Evolutionary conservation across 2,329 filamentous ascomycete species (phyloP).

Genomic region (Botrytis hyacinthi): DNA sequence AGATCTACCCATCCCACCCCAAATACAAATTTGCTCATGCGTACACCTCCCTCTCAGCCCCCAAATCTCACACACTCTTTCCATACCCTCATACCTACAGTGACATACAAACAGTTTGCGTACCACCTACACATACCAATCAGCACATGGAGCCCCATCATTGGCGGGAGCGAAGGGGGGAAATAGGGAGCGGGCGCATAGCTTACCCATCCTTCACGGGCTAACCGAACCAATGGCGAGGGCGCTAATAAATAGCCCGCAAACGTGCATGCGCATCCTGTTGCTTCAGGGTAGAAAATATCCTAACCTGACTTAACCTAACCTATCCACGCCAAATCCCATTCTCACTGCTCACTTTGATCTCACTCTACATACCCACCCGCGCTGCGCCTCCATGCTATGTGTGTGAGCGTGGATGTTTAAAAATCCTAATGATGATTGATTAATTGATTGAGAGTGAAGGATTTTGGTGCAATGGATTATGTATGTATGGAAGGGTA

Average conservation of each 20-base stretch:
- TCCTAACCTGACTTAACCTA: background rate
- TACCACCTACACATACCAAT: background rate
- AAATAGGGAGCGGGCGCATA: constrained; percentile 8
- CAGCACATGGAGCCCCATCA: background rate
- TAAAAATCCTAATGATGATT: background rate
- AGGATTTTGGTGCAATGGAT: constrained; percentile 10
- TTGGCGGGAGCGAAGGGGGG: background rate
- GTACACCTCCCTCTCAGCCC: background rate
- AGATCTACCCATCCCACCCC: background rate
- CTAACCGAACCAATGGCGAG: constrained; percentile 5
- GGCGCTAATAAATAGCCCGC: constrained; percentile 9
- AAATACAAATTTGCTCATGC: background rate
- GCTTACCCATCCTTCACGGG: background rate
- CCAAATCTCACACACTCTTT: background rate
- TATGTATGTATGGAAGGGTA: constrained; percentile 4
- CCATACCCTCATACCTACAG: background rate
- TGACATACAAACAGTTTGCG: background rate
- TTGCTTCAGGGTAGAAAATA: background rate
- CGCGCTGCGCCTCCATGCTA: constrained; percentile 9
- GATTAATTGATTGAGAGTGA: constrained; percentile 1
- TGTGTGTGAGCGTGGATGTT: background rate
- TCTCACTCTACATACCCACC: background rate
- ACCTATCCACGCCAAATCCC: background rate
- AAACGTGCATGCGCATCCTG: constrained; percentile 7
- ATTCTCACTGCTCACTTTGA: constrained; percentile 5